Base-by-base conservation (phyloP, 495 filamentous ascomycete genomes). In the Physcia stellaris region DNA sequence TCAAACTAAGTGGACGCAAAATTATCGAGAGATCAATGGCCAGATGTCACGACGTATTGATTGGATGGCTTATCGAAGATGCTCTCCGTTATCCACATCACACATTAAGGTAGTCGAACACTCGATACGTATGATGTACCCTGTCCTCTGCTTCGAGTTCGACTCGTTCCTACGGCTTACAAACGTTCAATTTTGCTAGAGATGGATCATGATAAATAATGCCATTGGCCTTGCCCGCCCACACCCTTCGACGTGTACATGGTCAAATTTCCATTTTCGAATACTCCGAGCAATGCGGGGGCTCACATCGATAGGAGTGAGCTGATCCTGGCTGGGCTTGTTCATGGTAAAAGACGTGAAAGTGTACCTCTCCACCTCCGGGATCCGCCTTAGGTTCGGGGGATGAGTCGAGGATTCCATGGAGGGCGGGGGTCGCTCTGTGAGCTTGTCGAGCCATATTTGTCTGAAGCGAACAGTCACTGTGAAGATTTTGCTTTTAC, bases 161-260 rank as follows among this genome's bases (percentile, higher is more conserved):
- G n/a, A n/a, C n/a, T n/a, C n/a, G n/a, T n/a, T 19, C 33, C 24
- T 4, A 35, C 10, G 3, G 33, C 33, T 18, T 21, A 43, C 75
- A 79, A 9, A 77, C 53, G 43, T 73, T 59, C 4, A 77, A 50
- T 53, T 52, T 52, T 9, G 64, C 73, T 17, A 79, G 61, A 21
- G 61, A 65, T 4, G 76, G 74, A 43, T 80, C 76, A 49, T 79
- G 75, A 48, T 78, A 74, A 23, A 62, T 69, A 19, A 60, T 60
- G 43, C 52, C 43, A 3, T 61, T 65, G n/a, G 51, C 58, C 33
- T 18, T 18, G 18, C n/a, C 33, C 7, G 60, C 58, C 75, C 76
- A 80, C 3, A 72, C n/a, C n/a, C 66, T 46, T 76, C 78, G 10
- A 75, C 56, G 55, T 78, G 75, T 29, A 78, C 43, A 52, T 78